These are phyloP conservation scores for Hamamelis virginiana DNA, from an alignment of 164 flowering plant genomes.

Conservation along the genomic window DNA sequence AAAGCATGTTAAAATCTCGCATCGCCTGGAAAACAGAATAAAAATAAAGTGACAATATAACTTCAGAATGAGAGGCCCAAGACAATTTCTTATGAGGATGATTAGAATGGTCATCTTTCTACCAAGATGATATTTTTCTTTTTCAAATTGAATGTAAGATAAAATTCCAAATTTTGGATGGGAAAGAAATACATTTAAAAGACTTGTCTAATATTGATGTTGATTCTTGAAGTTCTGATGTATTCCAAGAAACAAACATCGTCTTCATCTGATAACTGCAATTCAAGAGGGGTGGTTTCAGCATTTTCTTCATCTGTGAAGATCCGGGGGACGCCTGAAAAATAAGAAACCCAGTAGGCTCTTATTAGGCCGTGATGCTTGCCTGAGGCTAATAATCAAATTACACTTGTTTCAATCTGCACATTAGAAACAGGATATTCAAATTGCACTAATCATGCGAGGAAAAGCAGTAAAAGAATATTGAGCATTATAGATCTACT, in stretches of 20 bases:
- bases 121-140: no score
- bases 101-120: background rate
- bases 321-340: conserved; percentile 85
- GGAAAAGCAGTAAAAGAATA: background rate
- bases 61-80: no score
- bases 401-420: background rate
- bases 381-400: background rate
- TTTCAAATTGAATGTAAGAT: background rate
- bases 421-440: background rate
- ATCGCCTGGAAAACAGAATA: no score
- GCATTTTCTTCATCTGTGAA: conserved; percentile 75
- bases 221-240: conserved; percentile 83
- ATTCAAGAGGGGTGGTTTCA: conserved; percentile 52
- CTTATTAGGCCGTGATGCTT: background rate
- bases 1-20: no score
- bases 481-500: no score
- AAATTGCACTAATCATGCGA: background rate
- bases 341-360: background rate
- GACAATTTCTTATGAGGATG: no score
- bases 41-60: no score
- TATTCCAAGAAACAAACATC: conserved; percentile 63
- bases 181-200: conserved; percentile 30
- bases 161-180: background rate
- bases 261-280: conserved; percentile 42
- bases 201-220: conserved; percentile 93